A percentile compares a stretch with the other conserved stretches of the same genome.
These are phyloP conservation scores for Phytophthora tentaculata DNA, from an alignment of 352 stramenopile genomes.

Conservation along the genomic window DNA sequence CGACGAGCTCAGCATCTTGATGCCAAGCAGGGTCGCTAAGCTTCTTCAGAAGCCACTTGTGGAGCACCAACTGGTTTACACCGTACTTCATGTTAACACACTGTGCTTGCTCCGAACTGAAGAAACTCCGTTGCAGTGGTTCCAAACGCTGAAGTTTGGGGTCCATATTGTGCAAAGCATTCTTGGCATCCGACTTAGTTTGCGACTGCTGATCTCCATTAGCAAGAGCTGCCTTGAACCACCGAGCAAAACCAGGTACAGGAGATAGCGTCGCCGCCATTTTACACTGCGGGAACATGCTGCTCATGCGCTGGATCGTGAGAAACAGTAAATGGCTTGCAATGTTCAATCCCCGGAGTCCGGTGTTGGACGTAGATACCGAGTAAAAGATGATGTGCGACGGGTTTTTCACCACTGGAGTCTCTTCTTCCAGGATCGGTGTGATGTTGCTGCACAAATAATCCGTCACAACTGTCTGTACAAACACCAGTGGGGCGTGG, in stretches of 20 bases:
- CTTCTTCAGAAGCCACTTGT: slow-evolving; percentile 77
- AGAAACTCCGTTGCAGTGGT: slow-evolving; percentile 48
- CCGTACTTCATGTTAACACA: slow-evolving; percentile 64
- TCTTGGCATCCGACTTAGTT: slow-evolving; percentile 16
- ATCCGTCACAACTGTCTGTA: slow-evolving; percentile 76
- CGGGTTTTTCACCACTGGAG: slow-evolving; percentile 43
- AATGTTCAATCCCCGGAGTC: slow-evolving; percentile 83
- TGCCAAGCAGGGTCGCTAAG: slow-evolving; percentile 60
- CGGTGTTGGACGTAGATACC: slow-evolving; percentile 81
- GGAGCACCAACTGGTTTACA: slow-evolving; percentile 54
- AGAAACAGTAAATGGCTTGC: slow-evolving; percentile 85
- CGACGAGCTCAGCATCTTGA: slow-evolving; percentile 49
- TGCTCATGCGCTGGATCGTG: slow-evolving; percentile 80
- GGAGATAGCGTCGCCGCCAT: slow-evolving; percentile 80
- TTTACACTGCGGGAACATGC: slow-evolving; percentile 65
- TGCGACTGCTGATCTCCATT: slow-evolving; percentile 32
- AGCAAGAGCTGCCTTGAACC: slow-evolving; percentile 63
- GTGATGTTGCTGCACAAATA: slow-evolving; percentile 72
- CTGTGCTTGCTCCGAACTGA: slow-evolving; percentile 58
- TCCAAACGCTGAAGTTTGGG: slow-evolving; percentile 25
- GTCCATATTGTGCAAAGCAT: slow-evolving; percentile 24
- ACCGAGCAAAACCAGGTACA: slow-evolving; percentile 76
- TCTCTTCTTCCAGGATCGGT: slow-evolving; percentile 64
- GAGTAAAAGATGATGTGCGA: slow-evolving; percentile 90
- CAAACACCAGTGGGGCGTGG: slow-evolving; percentile 73